A percentile compares a stretch with the other conserved stretches of the same genome.
Conservation (phyloP, 306 rosid genomes). For the Malus sylvestris region DNA sequence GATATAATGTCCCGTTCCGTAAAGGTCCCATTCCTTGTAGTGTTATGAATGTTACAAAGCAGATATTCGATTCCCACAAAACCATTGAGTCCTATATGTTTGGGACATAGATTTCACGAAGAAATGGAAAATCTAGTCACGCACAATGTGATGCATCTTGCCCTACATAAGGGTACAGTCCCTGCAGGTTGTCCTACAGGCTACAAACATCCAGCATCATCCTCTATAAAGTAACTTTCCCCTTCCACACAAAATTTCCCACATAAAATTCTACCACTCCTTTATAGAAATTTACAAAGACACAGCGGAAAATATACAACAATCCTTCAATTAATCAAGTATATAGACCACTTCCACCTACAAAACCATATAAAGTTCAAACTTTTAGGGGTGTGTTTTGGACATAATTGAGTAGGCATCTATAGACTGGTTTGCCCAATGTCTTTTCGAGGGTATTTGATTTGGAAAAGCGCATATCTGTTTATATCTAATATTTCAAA, state of each 20-base stretch:
- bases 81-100: conserved; percentile 19
- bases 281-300: neutral
- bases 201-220: conserved; percentile 23
- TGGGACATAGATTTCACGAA: conserved; percentile 19
- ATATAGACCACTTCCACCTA: neutral
- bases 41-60: conserved; percentile 2
- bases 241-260: conserved; percentile 17
- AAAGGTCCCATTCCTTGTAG: neutral
- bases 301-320: neutral
- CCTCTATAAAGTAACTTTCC: conserved; percentile 8
- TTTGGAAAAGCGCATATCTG: neutral
- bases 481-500: conserved; percentile 1
- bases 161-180: conserved; percentile 27
- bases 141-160: conserved; percentile 13
- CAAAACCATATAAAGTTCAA: conserved; percentile 4
- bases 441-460: neutral
- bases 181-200: conserved; percentile 21
- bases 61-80: conserved; percentile 16
- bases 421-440: neutral
- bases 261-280: neutral
- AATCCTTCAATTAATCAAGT: neutral
- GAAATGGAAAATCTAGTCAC: conserved; percentile 29
- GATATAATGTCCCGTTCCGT: neutral
- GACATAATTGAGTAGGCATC: neutral
- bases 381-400: neutral